Evolutionary conservation across 352 stramenopile genomes (phyloP), one percentile per base, ranked within the genome.

Genomic region (Globisporangium rhizosaccharum): DNA sequence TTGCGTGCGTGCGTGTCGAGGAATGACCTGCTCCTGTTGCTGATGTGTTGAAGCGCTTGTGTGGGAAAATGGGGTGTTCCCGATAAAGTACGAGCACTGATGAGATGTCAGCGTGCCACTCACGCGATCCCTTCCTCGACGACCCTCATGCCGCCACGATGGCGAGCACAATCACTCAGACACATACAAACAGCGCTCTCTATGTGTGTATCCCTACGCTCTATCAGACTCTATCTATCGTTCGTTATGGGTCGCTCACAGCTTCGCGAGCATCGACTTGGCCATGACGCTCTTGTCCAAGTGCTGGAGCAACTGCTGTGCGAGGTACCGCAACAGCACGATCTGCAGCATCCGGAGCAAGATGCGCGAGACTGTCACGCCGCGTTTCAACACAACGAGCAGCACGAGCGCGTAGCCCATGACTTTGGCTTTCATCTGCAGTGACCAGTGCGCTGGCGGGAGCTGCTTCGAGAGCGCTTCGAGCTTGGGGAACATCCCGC

Each of bases 301-400:
- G 36, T 88, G 70, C 47, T 57, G 46, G 45, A 86, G 58, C 44
- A 88, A 51, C 28, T 88, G 79, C 51, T 84, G 62, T 20, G 73
- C 67, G 15, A 86, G 47, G 55, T 85, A 86, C 18, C 77, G 77
- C 54, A 86, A 37, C 53, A 88, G 62, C 18, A 88, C 59, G 30
- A 91, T 52, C 68, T 91, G 77, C 41, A 84, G 54, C 17, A 81
- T 59, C 2, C 76, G 68, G 12, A 86, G 53, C 26, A 91, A 45
- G 8, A 91, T 64, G 26, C 62, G 61, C 18, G 59, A 72, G 18
- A 91, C 77, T 0, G 75, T 75, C 17, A 73, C 25, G 9, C 75
- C 80, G 33, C 79, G 77, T 61, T 75, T 75, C 55, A 89, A 60
- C 12, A 82, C 52, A 15, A 87, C 46, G 1, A 91, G 62, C 39